A percentile compares a stretch with the other conserved stretches of the same genome.
Evolutionary conservation across 192 early-diverging fungal genomes (phyloP).

Genomic region (Entophlyctis luteolus): DNA sequence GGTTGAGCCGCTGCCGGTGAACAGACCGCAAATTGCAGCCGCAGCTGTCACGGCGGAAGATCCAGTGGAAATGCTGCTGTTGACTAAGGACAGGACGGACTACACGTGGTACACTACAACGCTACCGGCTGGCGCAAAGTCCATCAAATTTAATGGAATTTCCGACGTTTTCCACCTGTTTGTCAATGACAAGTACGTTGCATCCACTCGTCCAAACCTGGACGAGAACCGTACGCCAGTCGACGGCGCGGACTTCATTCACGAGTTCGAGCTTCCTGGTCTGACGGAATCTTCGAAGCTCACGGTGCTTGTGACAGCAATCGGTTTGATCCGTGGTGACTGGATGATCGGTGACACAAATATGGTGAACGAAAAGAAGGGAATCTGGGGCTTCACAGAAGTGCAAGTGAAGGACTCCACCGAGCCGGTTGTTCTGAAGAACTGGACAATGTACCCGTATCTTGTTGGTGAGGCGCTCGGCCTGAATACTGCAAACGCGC

Average conservation of each 20-base stretch:
- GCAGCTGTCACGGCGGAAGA: not conserved
- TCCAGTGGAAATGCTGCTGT: not conserved
- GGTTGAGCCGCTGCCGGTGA: not conserved
- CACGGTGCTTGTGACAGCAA: not conserved
- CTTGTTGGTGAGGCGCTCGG: not conserved
- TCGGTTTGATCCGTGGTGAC: not conserved
- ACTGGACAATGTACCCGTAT: not conserved
- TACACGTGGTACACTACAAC: not conserved
- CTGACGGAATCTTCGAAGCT: not conserved
- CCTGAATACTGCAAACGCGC: not conserved
- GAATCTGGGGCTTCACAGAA: not conserved
- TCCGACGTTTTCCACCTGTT: not conserved
- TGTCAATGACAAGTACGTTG: not conserved
- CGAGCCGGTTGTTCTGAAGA: not conserved
- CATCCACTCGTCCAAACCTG: not conserved
- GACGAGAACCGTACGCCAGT: not conserved
- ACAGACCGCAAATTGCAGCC: not conserved
- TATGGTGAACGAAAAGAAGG: not conserved
- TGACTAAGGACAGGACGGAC: not conserved
- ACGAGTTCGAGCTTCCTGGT: not conserved
- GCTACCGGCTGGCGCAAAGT: not conserved
- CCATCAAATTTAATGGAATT: not conserved
- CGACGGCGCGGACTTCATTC: not conserved
- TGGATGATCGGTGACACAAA: not conserved
- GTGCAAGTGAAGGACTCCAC: not conserved